Percentiles rank a stretch among this genome's conserved stretches.
Evolutionary conservation across 768 basidiomycete genomes (phyloP).

Genomic region (Calocera viscosa): DNA sequence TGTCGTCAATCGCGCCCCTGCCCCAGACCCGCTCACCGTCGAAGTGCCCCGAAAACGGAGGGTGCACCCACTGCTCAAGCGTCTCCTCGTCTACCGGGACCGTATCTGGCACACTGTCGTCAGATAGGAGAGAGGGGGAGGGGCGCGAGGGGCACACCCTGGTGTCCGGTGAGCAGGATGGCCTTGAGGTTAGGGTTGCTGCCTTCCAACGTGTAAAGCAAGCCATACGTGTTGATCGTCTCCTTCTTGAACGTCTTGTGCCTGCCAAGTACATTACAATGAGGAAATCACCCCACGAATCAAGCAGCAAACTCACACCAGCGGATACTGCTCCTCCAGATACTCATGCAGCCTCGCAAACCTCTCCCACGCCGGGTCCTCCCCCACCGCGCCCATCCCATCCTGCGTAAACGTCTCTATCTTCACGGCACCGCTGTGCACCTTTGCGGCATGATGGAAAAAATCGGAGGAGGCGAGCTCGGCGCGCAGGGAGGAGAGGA

Average conservation of each 20-base stretch:
- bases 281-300: neutral
- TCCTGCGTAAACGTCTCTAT: neutral
- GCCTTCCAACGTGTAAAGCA: constrained; percentile 62
- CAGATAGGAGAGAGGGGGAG: neutral
- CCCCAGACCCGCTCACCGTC: constrained; percentile 62
- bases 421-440: neutral
- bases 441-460: neutral
- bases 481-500: neutral
- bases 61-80: constrained; percentile 41
- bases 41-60: constrained; percentile 51
- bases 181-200: constrained; percentile 52
- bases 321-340: constrained; percentile 44
- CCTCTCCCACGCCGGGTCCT: constrained; percentile 33
- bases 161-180: constrained; percentile 53
- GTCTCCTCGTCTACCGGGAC: constrained; percentile 53
- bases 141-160: constrained; percentile 23
- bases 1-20: constrained; percentile 61
- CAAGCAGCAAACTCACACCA: constrained; percentile 35
- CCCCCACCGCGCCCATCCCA: neutral
- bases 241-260: constrained; percentile 31
- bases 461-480: neutral
- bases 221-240: constrained; percentile 62
- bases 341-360: constrained; percentile 48
- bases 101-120: constrained; percentile 33
- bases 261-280: neutral